A percentile compares a stretch with the other conserved stretches of the same genome.
Conservation (phyloP, 768 basidiomycete species). For the Suillus sp. region DNA sequence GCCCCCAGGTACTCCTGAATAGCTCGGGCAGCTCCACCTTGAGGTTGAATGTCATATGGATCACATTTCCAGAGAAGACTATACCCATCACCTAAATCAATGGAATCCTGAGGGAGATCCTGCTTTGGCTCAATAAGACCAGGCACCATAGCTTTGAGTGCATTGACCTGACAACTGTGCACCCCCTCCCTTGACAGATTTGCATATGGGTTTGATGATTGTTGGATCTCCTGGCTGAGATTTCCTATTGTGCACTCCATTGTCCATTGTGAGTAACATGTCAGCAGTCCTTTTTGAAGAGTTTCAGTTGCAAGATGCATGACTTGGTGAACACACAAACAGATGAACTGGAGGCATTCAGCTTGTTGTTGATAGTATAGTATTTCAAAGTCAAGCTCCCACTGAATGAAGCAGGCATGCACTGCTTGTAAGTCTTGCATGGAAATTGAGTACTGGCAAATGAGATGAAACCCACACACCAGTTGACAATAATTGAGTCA, state of each 20-base stretch:
- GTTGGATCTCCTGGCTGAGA: constrained; percentile 28
- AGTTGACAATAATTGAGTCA: constrained; percentile 27
- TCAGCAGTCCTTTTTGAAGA: constrained; percentile 23
- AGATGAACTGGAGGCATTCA: constrained; percentile 31
- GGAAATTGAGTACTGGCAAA: constrained; percentile 23
- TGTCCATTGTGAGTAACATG: constrained; percentile 29
- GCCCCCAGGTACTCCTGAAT: too few relatives aligned
- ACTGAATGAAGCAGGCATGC: constrained; percentile 20
- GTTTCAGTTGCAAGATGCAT: constrained; percentile 30
- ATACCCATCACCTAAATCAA: too few relatives aligned
- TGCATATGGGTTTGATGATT: constrained; percentile 27
- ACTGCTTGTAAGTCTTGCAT: constrained; percentile 19
- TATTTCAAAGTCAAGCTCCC: constrained; percentile 31
- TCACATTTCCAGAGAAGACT: too few relatives aligned
- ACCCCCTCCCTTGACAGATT: constrained; percentile 31
- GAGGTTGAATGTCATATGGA: too few relatives aligned
- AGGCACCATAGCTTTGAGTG: constrained; percentile 19
- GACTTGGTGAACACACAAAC: constrained; percentile 26
- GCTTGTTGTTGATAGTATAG: constrained; percentile 25
- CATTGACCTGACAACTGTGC: constrained; percentile 21
- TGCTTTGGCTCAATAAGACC: constrained; percentile 7
- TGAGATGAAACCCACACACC: constrained; percentile 23
- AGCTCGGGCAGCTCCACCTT: too few relatives aligned
- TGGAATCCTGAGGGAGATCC: too few relatives aligned
- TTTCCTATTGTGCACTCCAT: constrained; percentile 29